Base-by-base conservation (phyloP, 768 basidiomycete species). In the Russula sp. region DNA sequence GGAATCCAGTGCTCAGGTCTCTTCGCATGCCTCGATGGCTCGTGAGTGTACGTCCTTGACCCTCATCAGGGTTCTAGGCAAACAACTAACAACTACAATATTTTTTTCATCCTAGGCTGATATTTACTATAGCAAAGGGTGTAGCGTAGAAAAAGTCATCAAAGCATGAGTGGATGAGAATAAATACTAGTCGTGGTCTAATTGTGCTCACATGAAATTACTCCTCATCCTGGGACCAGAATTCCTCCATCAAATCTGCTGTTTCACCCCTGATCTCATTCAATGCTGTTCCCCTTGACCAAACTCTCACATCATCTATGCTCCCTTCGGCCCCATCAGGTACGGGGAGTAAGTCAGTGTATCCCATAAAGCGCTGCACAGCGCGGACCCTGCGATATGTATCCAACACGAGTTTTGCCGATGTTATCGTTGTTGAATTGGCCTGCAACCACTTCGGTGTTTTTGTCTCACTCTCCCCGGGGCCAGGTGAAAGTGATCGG, bases 321-420 rank as follows among this genome's bases (percentile, higher is more conserved):
- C 64, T 68, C 6, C 72, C 75, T 6, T 71, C 71, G 42, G 71
- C 72, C 32, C 71, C 71, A 26, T 71, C 72, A 10, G 79, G 79
- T 51, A 82, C 66, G 13, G 85, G 84, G 9, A 89, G 74, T 32
- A 88, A 72, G 5, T 76, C 72, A 18, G 80, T 77, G 72, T 89
- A 90, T 2, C 88, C 88, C 79, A 89, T 80, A 58, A 77, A 79
- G 14, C 76, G 76, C 73, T 89, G 88, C 26, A 87, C 84, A 2
- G 80, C 72, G 22, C 88, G 78, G 28, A 90, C 82, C 32, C 87
- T 77, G 38, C 77, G 77, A 69, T 86, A 87, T 16, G 87, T 89
- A 40, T 76, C 79, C 40, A 76, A 77, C n/a, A 83, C 76, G 2
- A 90, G 80, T 22, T 76, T 70, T 6, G 78, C 55, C 1, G 84